Percentiles rank a stretch among this genome's conserved stretches.
Evolutionary conservation across 108 stramenopile species (phyloP).

Genomic region (Skeletonema grethae): DNA sequence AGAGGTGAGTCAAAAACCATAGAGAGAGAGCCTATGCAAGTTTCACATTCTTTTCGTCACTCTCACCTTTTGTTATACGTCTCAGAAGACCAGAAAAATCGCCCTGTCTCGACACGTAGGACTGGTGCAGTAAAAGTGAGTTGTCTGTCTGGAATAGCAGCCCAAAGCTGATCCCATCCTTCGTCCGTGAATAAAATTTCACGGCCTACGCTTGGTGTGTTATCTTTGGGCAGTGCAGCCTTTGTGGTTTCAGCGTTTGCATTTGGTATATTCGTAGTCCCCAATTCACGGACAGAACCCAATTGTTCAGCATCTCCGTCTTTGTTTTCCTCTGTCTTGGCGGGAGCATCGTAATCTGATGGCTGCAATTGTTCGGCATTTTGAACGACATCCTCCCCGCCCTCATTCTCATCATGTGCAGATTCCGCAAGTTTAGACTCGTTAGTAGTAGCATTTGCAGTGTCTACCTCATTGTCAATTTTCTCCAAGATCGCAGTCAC

Average conservation of each 20-base stretch:
- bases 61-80: conserved; percentile 34
- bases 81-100: conserved; percentile 52
- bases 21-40: background rate
- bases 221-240: too few relatives aligned
- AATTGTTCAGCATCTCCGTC: background rate
- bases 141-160: background rate
- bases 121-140: conserved; percentile 23
- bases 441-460: background rate
- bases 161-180: background rate
- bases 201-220: background rate
- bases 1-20: background rate
- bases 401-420: background rate
- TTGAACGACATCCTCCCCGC: background rate
- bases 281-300: too few relatives aligned
- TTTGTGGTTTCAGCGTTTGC: too few relatives aligned
- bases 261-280: background rate
- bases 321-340: background rate
- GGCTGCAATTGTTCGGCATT: background rate
- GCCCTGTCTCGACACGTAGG: conserved; percentile 19
- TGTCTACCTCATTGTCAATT: background rate
- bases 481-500: background rate
- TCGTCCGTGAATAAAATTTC: conserved; percentile 6
- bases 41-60: background rate
- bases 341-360: background rate
- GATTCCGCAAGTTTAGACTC: background rate